Conservation (phyloP, 306 rosid species). For the Acacia confusa region DNA sequence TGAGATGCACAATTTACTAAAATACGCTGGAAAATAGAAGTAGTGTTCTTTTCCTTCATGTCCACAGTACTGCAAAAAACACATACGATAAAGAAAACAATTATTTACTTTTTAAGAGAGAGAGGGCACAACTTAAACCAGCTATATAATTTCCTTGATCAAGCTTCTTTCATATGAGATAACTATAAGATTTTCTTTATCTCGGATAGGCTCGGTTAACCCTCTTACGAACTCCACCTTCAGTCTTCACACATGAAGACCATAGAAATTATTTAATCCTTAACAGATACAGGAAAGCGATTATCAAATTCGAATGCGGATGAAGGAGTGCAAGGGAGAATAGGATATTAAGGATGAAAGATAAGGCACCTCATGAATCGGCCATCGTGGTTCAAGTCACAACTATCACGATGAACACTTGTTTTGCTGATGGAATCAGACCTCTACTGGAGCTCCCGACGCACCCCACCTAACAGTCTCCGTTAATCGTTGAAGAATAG, state of each 20-base stretch:
- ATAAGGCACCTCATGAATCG: constrained; percentile 13
- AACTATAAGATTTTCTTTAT: no score
- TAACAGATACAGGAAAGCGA: background rate
- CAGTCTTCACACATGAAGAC: background rate
- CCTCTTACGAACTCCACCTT: background rate
- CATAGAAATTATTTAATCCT: background rate
- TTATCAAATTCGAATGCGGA: background rate
- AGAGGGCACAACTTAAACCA: background rate
- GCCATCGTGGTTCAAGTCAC: background rate
- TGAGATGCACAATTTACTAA: constrained; percentile 75
- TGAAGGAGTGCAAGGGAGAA: background rate
- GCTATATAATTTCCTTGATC: background rate
- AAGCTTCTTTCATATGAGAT: background rate
- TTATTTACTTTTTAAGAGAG: background rate
- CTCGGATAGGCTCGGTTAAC: background rate
- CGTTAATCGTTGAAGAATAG: background rate
- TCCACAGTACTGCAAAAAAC: constrained; percentile 50
- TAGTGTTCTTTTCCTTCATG: constrained; percentile 78
- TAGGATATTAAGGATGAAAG: background rate
- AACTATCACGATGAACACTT: background rate
- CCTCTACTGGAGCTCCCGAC: background rate
- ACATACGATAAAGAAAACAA: constrained; percentile 11
- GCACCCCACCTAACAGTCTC: constrained; percentile 4
- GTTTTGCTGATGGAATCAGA: background rate
- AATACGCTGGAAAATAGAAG: constrained; percentile 70